Percentiles rank a stretch among this genome's conserved stretches.
phyloP scores from a whole-genome alignment of 306 rosid species.

The Prunus salicina region DNA sequence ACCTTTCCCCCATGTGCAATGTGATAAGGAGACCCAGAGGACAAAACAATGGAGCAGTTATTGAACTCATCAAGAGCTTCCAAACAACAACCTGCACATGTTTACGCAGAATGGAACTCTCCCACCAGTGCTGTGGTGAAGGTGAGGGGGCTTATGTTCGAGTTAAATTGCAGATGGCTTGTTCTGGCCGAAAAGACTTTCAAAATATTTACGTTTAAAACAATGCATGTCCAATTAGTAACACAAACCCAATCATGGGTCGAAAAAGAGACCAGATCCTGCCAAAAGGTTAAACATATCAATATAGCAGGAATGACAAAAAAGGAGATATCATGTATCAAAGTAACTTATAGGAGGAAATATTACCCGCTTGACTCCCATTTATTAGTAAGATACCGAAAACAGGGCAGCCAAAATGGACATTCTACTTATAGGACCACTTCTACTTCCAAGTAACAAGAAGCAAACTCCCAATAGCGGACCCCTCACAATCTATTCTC shows the following conservation, averaged over 20 bases:
- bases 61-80: conserved; percentile 38
- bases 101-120: conserved; percentile 24
- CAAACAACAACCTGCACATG: conserved; percentile 39
- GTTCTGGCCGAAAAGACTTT: conserved; percentile 46
- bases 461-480: conserved; percentile 44
- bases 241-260: conserved; percentile 76
- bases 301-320: conserved; percentile 48
- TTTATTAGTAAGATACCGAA: conserved; percentile 53
- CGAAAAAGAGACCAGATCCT: conserved; percentile 90
- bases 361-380: conserved; percentile 78
- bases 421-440: conserved; percentile 45
- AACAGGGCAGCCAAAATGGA: conserved; percentile 59
- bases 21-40: conserved; percentile 17
- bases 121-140: conserved; percentile 33
- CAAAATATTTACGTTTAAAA: conserved; percentile 49
- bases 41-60: conserved; percentile 21
- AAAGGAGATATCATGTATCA: conserved; percentile 35
- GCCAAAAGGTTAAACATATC: conserved; percentile 86
- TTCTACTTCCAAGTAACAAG: conserved; percentile 43
- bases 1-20: conserved; percentile 30
- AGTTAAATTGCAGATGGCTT: conserved; percentile 37
- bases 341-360: conserved; percentile 28
- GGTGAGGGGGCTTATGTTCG: conserved; percentile 21
- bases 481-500: conserved; percentile 49
- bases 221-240: conserved; percentile 73